Base-by-base conservation (phyloP, 2,329 filamentous ascomycete species). In the Helminthosporium solani region DNA sequence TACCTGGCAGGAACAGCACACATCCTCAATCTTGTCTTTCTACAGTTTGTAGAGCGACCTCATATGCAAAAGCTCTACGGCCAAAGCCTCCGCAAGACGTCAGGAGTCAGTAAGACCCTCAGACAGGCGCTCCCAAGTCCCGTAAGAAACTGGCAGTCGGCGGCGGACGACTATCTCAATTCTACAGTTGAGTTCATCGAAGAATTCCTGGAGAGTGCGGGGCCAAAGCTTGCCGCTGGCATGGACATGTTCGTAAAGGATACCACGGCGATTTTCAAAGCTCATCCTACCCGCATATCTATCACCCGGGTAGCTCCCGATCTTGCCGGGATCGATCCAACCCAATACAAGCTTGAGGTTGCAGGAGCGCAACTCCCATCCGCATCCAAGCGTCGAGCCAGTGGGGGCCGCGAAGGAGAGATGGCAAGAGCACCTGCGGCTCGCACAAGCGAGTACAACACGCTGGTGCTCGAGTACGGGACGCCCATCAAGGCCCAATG, bases 51-150 rank as follows among this genome's bases (percentile, higher is more conserved):
- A 8, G 94, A 99, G 72, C 86, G 91, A 49, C 94, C 92, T 12
- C 94, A 99, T 70, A 97, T 99, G 91, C 88, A 96, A 69, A 97
- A 96, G 77, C 81, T 97, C 15, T 99, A 99, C 63, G 92, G 94
- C 33, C 80, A 85, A 58, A 86, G 84, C 58, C 76, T 99, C 36
- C 86, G 94, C 48, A 78, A 86, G 54, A 90, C 96, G 68, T 94
- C 94, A 9, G 94, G 94, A 40, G 78, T 99, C 31, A 92, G 91
- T 48, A 95, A 91, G 73, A 96, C 89, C 61, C 81, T 99, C 67
- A 89, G 90, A 69, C 84, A 87, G 53, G 90, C 90, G 9, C 75
- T 99, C 19, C 94, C 94, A 2, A 83, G 85, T 2, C 88, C 90
- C 2, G 81, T 99, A 33, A 85, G 88, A 61, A 85, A 87, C 55